Evolutionary conservation across 2,329 filamentous ascomycete species (phyloP).

Genomic region (Nemania sp.): DNA sequence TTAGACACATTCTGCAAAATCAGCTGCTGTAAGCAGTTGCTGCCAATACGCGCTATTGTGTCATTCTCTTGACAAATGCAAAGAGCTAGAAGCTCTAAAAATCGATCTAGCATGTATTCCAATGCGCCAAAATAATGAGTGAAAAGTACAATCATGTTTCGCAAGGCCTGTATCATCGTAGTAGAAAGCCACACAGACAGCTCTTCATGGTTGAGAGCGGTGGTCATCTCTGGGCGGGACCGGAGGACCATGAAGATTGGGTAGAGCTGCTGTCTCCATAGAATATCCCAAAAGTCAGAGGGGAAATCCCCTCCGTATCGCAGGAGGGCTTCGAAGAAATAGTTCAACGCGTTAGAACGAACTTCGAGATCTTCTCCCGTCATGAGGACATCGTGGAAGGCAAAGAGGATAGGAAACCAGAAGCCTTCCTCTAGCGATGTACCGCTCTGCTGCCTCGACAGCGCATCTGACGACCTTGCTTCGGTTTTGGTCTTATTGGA

Average conservation of each 20-base stretch:
- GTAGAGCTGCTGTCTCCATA: conserved; percentile 95
- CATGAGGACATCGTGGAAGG: conserved; percentile 99
- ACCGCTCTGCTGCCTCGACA: conserved; percentile 63
- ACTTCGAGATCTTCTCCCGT: conserved; percentile 98
- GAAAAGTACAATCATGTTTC: conserved; percentile 98
- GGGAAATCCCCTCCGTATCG: conserved; percentile 91
- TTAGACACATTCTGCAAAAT: conserved; percentile 96
- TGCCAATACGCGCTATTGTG: conserved; percentile 95
- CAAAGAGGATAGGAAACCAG: conserved; percentile 98
- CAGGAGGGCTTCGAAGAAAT: conserved; percentile 93
- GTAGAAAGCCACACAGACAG: conserved; percentile 98
- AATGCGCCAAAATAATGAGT: conserved; percentile 97
- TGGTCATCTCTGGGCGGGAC: conserved; percentile 94
- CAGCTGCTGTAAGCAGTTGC: conserved; percentile 95
- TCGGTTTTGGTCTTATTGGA: conserved; percentile 54
- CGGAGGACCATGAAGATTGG: conserved; percentile 98
- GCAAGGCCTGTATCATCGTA: conserved; percentile 97
- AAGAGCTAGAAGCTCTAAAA: conserved; percentile 87
- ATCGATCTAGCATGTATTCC: conserved; percentile 98
- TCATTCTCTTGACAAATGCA: conserved; percentile 99
- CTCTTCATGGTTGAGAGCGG: conserved; percentile 93
- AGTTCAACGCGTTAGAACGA: conserved; percentile 85
- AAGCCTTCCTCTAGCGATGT: conserved; percentile 96
- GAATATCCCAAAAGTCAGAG: conserved; percentile 94
- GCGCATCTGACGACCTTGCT: conserved; percentile 47